These are phyloP conservation scores for Tolypocladium amazonense DNA, from an alignment of 2,329 filamentous ascomycete genomes.

Conservation along the genomic window DNA sequence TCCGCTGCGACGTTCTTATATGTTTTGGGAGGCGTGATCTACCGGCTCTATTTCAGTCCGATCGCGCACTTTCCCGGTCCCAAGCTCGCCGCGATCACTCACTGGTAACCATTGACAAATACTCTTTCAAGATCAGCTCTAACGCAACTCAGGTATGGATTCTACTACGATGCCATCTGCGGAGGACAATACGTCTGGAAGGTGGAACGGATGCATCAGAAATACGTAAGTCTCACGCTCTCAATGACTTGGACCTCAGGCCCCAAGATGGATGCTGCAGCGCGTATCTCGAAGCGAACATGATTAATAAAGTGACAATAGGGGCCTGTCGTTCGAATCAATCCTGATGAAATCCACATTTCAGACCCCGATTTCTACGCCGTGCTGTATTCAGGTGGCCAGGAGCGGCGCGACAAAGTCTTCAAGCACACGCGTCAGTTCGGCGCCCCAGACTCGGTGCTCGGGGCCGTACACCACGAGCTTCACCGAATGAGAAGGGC, in stretches of 20 bases:
- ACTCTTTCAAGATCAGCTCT: neutral
- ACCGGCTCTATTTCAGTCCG: neutral
- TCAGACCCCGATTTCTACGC: neutral
- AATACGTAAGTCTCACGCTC: neutral
- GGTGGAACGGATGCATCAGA: neutral
- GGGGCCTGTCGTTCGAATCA: neutral
- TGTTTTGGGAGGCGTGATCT: neutral
- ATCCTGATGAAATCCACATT: neutral
- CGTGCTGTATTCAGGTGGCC: neutral
- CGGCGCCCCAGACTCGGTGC: neutral
- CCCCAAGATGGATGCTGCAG: neutral
- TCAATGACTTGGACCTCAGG: neutral
- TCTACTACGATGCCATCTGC: neutral
- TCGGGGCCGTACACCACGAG: neutral
- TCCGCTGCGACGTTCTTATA: neutral
- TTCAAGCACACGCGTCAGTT: neutral
- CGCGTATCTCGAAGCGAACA: neutral
- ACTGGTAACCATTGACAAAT: neutral
- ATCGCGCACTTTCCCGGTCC: neutral
- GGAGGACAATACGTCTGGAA: neutral
- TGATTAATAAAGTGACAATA: neutral
- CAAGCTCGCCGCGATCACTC: neutral
- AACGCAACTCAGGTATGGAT: neutral
- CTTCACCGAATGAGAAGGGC: neutral
- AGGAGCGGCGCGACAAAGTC: neutral